Conservation (phyloP, 2,329 filamentous ascomycete species). For the Pseudogymnoascus sp. region DNA sequence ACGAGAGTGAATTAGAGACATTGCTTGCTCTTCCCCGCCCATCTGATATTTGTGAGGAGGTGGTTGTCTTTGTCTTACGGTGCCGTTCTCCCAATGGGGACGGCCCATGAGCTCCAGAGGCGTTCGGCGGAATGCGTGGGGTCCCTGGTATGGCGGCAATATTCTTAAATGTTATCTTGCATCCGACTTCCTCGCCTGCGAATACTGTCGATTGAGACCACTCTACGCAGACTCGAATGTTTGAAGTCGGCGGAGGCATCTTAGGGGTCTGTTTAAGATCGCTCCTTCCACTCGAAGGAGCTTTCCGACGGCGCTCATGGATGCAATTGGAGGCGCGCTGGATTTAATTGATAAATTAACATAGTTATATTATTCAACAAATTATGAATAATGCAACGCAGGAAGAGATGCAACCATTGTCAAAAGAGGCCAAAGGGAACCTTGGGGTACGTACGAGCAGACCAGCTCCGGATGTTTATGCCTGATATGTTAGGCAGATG, state of each 20-base stretch:
- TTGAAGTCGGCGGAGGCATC: slow-evolving; percentile 44
- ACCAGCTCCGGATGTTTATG: not conserved
- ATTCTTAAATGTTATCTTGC: slow-evolving; percentile 94
- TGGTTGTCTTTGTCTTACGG: slow-evolving; percentile 20
- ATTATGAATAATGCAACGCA: not conserved
- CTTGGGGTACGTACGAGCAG: not conserved
- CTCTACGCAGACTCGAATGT: slow-evolving; percentile 90
- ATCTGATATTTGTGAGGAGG: slow-evolving; percentile 16
- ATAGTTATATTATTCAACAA: slow-evolving; percentile 4
- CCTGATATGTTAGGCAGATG: not conserved
- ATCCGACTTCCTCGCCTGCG: slow-evolving; percentile 90
- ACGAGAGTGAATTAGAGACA: slow-evolving; percentile 23
- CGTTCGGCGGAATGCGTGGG: slow-evolving; percentile 20
- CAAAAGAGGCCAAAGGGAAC: not conserved
- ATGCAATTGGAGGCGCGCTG: slow-evolving; percentile 15
- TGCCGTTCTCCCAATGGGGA: slow-evolving; percentile 21
- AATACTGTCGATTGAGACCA: slow-evolving; percentile 95
- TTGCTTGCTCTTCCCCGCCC: slow-evolving; percentile 17
- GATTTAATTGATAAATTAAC: slow-evolving; percentile 8
- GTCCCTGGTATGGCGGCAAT: slow-evolving; percentile 33
- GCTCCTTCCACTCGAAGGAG: slow-evolving; percentile 26
- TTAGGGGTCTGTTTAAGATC: slow-evolving; percentile 16
- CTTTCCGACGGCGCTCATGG: slow-evolving; percentile 25
- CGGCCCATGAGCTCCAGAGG: slow-evolving; percentile 20
- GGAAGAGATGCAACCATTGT: not conserved